A percentile compares a stretch with the other conserved stretches of the same genome.
phyloP scores from a whole-genome alignment of 371 early-diverging fungal species.

The Mortierella sp. region DNA sequence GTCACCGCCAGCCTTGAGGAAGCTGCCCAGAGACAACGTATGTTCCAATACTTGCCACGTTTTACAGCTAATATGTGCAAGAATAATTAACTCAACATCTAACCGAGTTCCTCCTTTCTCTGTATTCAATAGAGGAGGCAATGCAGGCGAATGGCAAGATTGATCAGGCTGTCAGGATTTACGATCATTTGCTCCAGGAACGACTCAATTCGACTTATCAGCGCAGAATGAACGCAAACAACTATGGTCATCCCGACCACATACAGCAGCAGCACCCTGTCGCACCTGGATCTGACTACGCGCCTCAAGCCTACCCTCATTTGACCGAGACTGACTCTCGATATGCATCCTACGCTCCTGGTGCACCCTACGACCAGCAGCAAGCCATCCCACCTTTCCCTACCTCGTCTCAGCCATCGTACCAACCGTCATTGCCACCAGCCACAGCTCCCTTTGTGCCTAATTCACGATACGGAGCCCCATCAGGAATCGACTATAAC shows the following conservation, averaged over 20 bases:
- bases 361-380: constrained; percentile 22
- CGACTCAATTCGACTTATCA: constrained; percentile 64
- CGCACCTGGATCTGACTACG: constrained; percentile 10
- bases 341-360: constrained; percentile 24
- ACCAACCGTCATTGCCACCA: constrained; percentile 20
- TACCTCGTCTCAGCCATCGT: constrained; percentile 11
- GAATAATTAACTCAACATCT: too few species aligned
- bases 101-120: neutral
- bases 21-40: constrained; percentile 74
- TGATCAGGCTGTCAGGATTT: constrained; percentile 79
- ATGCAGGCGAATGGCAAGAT: constrained; percentile 83
- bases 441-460: constrained; percentile 26
- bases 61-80: too few species aligned
- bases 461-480: neutral
- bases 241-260: constrained; percentile 26
- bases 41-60: neutral
- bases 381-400: constrained; percentile 16
- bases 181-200: constrained; percentile 85
- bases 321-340: constrained; percentile 29
- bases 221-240: constrained; percentile 39
- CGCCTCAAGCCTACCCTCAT: constrained; percentile 28
- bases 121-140: constrained; percentile 60
- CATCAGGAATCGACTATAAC: constrained; percentile 12
- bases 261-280: constrained; percentile 23
- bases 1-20: constrained; percentile 76